A percentile compares a stretch with the other conserved stretches of the same genome.
These are phyloP conservation scores for Apophysomyces elegans DNA, from an alignment of 371 early-diverging fungal genomes.

Conservation along the genomic window DNA sequence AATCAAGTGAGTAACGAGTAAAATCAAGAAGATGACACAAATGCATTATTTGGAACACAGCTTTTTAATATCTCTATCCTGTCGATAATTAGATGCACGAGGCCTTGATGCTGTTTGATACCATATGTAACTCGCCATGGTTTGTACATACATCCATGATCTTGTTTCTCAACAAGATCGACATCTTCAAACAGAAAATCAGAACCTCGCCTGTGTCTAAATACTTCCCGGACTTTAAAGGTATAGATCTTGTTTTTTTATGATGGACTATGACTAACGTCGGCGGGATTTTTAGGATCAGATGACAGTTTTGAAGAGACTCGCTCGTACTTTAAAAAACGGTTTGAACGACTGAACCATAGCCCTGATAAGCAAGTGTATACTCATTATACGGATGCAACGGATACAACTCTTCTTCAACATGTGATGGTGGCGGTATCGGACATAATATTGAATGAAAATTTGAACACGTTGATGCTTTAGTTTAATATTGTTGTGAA, in stretches of 20 bases:
- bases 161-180: slow-evolving; percentile 95
- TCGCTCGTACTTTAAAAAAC: slow-evolving; percentile 39
- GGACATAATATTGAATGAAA: slow-evolving; percentile 60
- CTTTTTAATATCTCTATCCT: neutral
- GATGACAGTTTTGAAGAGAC: slow-evolving; percentile 32
- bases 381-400: slow-evolving; percentile 65
- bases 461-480: slow-evolving; percentile 45
- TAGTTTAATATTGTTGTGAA: slow-evolving; percentile 18
- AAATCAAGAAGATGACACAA: neutral
- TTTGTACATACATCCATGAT: slow-evolving; percentile 92
- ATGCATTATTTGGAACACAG: neutral
- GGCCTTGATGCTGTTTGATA: slow-evolving; percentile 92
- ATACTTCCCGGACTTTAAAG: slow-evolving; percentile 90
- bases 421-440: slow-evolving; percentile 66
- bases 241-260: slow-evolving; percentile 28
- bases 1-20: slow-evolving; percentile 23
- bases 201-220: slow-evolving; percentile 70
- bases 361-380: slow-evolving; percentile 59
- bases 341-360: slow-evolving; percentile 43
- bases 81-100: slow-evolving; percentile 81
- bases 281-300: slow-evolving; percentile 22
- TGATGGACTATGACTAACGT: neutral
- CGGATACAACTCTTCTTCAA: slow-evolving; percentile 59
- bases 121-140: slow-evolving; percentile 95
- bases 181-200: slow-evolving; percentile 90